Base-by-base conservation (phyloP, 2,329 filamentous ascomycete genomes). In the Podosphaera fusca region DNA sequence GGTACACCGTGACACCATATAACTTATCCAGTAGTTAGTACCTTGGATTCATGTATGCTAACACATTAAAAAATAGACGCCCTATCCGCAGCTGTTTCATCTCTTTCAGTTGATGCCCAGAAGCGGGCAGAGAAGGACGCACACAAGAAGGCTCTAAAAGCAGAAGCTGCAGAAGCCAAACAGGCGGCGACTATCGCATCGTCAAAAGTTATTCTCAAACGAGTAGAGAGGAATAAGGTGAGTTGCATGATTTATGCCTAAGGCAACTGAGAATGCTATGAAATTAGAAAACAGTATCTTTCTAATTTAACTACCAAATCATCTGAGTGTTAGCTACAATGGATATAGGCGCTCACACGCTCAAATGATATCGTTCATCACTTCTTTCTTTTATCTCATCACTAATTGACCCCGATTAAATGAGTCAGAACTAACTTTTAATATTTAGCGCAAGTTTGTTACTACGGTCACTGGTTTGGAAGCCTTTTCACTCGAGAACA, bases 111-210 rank as follows among this genome's bases (percentile, higher is more conserved):
- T 67, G 87, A 92, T 61, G 90, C 88, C 55, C 88, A 94, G 70
- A 90, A 95, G 73, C 85, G 90, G 65, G 90, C 89, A 57, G 88
- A 87, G 61, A 95, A 95, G 70, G 92, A 98, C 70, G 88, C 90
- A 38, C 83, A 87, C 66, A 98, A 96, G 76, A 96, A 98, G 73
- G 85, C 90, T 42, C 87, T 88, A 58, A 95, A 95, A 74, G 92
- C 92, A 56, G 87, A 88, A 62, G 83, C 88, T 33, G 83, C 81
- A 29, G 90, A 95, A 71, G 80, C 83, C 61, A 87, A 88, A 68
- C 82, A 89, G 61, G 82, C 82, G 31, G 87, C 62, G 12, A 82
- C 84, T 67, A 84, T 90, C 63, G 87, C 87, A 42, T 80, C 84
- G 59, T 86, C 84, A 62, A 84, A 88, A 67, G 74, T 98, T 56